Percentiles rank a stretch among this genome's conserved stretches.
Evolutionary conservation across 306 rosid species (phyloP).

Genomic region (Dryas drummondii): DNA sequence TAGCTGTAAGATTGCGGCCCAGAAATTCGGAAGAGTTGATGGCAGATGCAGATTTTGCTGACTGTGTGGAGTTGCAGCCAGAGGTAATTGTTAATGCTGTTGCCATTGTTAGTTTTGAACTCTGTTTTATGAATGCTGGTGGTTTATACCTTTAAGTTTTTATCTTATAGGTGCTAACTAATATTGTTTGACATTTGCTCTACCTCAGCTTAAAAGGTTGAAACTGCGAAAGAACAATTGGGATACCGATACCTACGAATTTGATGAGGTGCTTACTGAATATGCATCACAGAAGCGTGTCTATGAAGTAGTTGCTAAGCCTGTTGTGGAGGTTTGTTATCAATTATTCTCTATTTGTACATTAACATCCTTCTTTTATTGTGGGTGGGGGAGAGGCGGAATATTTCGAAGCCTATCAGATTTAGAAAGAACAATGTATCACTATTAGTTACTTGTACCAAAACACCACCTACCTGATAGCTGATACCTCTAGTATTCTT

Average conservation of each 20-base stretch:
- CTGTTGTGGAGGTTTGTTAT: constrained; percentile 85
- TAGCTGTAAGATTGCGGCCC: constrained; percentile 89
- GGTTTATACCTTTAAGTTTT: background rate
- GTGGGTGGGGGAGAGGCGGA: background rate
- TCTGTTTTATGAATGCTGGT: background rate
- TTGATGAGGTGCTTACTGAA: constrained; percentile 92
- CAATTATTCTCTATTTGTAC: constrained; percentile 11
- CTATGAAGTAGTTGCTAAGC: constrained; percentile 98
- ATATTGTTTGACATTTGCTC: constrained; percentile 24
- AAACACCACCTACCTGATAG: background rate
- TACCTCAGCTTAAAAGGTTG: constrained; percentile 75
- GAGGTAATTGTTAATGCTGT: constrained; percentile 53
- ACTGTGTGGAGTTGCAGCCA: constrained; percentile 87
- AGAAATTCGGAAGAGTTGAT: constrained; percentile 74
- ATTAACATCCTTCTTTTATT: constrained; percentile 21
- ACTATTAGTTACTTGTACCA: background rate
- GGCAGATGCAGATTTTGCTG: constrained; percentile 93
- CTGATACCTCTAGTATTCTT: background rate
- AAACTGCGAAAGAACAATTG: constrained; percentile 93
- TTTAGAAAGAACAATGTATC: background rate
- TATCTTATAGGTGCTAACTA: background rate
- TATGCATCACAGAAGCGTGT: constrained; percentile 93
- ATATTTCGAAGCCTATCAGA: background rate
- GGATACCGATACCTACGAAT: constrained; percentile 90
- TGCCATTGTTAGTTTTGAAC: constrained; percentile 11